phyloP scores from a whole-genome alignment of 352 stramenopile genomes.

The Phytophthora palmivora region DNA sequence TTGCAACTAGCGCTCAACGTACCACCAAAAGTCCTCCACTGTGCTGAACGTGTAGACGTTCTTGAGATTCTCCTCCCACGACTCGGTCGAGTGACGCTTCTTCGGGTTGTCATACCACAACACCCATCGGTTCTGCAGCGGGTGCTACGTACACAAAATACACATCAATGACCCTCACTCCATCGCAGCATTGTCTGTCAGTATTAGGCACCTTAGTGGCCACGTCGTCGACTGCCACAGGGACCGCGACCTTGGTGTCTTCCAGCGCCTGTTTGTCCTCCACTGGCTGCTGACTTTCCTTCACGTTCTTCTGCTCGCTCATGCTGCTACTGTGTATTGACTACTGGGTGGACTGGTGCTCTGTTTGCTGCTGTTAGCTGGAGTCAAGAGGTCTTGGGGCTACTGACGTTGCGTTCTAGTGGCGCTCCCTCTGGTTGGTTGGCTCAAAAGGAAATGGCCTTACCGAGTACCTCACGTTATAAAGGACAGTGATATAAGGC shows the following conservation, averaged over 20 bases:
- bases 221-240: constrained; percentile 48
- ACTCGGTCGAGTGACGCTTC: constrained; percentile 88
- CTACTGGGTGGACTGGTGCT: constrained; percentile 1
- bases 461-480: constrained; percentile 9
- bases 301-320: constrained; percentile 50
- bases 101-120: constrained; percentile 93
- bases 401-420: constrained; percentile 26
- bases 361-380: constrained; percentile 11
- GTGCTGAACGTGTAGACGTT: constrained; percentile 95
- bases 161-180: constrained; percentile 17
- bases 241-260: constrained; percentile 42
- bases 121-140: constrained; percentile 88
- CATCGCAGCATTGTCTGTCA: background rate
- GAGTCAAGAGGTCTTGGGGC: constrained; percentile 22
- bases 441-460: constrained; percentile 33
- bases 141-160: constrained; percentile 60
- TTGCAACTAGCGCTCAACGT: constrained; percentile 24
- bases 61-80: constrained; percentile 92
- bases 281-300: constrained; percentile 41
- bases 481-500: background rate
- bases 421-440: constrained; percentile 38
- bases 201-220: constrained; percentile 62
- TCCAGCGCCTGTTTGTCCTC: constrained; percentile 41
- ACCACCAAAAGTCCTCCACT: constrained; percentile 97
- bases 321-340: constrained; percentile 37